Conservation (phyloP, 768 basidiomycete genomes). For the Collybia nuda region DNA sequence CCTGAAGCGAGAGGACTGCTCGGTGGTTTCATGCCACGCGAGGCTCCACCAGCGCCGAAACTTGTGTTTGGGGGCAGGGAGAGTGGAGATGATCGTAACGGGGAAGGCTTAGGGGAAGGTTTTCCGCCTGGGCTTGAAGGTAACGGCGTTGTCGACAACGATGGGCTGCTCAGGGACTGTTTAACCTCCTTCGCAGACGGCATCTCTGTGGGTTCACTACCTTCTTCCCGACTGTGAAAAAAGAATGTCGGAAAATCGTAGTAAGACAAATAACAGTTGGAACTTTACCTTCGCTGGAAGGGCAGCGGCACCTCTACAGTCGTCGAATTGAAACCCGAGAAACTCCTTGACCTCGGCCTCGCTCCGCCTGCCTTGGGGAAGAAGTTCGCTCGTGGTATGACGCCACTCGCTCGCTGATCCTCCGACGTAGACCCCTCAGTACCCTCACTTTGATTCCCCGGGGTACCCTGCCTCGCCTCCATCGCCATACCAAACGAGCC, state of each 20-base stretch:
- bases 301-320: slow-evolving; percentile 27
- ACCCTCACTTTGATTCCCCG: background rate
- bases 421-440: background rate
- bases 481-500: background rate
- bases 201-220: slow-evolving; percentile 15
- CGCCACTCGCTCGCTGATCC: slow-evolving; percentile 13
- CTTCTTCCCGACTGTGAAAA: slow-evolving; percentile 24
- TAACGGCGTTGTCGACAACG: slow-evolving; percentile 14
- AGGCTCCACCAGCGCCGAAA: background rate
- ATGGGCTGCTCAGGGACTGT: slow-evolving; percentile 18
- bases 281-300: slow-evolving; percentile 27
- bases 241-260: slow-evolving; percentile 1
- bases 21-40: slow-evolving; percentile 25
- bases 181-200: slow-evolving; percentile 19
- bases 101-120: slow-evolving; percentile 14
- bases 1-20: slow-evolving; percentile 35
- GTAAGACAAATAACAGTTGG: background rate
- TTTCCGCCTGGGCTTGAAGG: slow-evolving; percentile 8
- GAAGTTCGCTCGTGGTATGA: slow-evolving; percentile 63
- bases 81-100: slow-evolving; percentile 12
- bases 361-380: slow-evolving; percentile 50
- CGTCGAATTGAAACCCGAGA: slow-evolving; percentile 64
- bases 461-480: background rate
- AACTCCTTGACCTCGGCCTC: slow-evolving; percentile 74
- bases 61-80: slow-evolving; percentile 1